phyloP scores from a whole-genome alignment of 345 rosid species.

The Brassica juncea region DNA sequence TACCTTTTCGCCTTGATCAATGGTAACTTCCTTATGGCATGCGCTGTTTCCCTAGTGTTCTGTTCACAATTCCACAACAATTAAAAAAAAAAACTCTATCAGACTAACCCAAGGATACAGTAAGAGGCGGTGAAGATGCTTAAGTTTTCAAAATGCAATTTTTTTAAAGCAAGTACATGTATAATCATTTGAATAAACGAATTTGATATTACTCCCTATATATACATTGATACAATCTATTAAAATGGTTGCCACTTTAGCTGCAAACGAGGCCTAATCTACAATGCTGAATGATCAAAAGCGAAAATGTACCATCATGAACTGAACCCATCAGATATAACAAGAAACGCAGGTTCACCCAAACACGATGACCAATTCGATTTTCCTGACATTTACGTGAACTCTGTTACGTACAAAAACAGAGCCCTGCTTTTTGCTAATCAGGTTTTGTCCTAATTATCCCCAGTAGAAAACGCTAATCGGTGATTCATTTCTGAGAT shows the following conservation, averaged over 20 bases:
- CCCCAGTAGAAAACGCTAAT: neutral
- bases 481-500: neutral
- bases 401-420: conserved; percentile 46
- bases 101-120: neutral
- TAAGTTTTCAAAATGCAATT: neutral
- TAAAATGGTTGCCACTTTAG: neutral
- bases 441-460: conserved; percentile 45
- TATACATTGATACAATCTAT: neutral
- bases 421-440: conserved; percentile 63
- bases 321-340: conserved; percentile 60
- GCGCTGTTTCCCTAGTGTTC: conserved; percentile 95
- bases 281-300: neutral
- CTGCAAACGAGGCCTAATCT: neutral
- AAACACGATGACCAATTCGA: conserved; percentile 51
- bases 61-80: conserved; percentile 11
- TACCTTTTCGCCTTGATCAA: conserved; percentile 92
- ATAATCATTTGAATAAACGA: neutral
- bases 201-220: neutral
- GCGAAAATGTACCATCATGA: conserved; percentile 49
- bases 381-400: conserved; percentile 64
- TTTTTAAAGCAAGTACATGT: neutral
- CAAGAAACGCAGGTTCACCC: conserved; percentile 59
- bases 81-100: neutral
- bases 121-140: too few relatives aligned
- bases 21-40: conserved; percentile 72